These are phyloP conservation scores for Auxenochlorella pyrenoidosa DNA, from an alignment of 139 green algal genomes.

Conservation along the genomic window DNA sequence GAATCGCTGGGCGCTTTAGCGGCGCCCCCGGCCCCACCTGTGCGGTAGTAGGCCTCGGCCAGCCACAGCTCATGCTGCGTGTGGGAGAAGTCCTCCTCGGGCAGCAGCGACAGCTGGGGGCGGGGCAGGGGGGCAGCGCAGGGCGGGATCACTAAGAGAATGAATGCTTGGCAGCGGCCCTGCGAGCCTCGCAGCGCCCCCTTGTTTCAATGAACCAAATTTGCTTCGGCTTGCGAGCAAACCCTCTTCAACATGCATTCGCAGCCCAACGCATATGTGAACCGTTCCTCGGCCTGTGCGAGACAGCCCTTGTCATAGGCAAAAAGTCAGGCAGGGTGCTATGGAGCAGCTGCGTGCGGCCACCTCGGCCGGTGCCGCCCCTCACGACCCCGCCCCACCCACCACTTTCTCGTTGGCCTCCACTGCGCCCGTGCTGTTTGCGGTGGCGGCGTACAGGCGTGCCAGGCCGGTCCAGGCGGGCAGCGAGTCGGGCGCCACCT, in stretches of 20 bases:
- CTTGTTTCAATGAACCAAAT: no score
- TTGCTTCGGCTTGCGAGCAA: no score
- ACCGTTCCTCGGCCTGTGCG: no score
- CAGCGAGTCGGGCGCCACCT: slow-evolving; percentile 50
- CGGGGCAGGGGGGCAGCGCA: background rate
- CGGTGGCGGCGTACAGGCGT: slow-evolving; percentile 62
- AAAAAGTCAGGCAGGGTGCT: background rate
- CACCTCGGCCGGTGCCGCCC: background rate
- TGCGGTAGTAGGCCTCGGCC: slow-evolving; percentile 21
- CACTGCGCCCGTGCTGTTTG: slow-evolving; percentile 11
- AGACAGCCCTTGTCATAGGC: no score
- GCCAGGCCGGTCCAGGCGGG: slow-evolving; percentile 79
- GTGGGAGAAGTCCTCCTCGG: slow-evolving; percentile 27
- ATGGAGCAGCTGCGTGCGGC: background rate
- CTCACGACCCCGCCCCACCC: background rate
- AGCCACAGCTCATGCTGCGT: slow-evolving; percentile 21
- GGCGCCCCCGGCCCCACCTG: no score
- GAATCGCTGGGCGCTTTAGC: no score
- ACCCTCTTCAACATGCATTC: no score
- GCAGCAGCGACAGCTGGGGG: slow-evolving; percentile 53
- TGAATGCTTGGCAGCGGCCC: no score
- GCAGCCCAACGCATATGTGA: no score
- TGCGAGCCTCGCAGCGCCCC: no score
- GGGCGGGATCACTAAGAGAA: background rate
- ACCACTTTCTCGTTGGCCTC: slow-evolving; percentile 54